These are phyloP conservation scores for Colletotrichum navitas DNA, from an alignment of 2,329 filamentous ascomycete species.

Conservation along the genomic window DNA sequence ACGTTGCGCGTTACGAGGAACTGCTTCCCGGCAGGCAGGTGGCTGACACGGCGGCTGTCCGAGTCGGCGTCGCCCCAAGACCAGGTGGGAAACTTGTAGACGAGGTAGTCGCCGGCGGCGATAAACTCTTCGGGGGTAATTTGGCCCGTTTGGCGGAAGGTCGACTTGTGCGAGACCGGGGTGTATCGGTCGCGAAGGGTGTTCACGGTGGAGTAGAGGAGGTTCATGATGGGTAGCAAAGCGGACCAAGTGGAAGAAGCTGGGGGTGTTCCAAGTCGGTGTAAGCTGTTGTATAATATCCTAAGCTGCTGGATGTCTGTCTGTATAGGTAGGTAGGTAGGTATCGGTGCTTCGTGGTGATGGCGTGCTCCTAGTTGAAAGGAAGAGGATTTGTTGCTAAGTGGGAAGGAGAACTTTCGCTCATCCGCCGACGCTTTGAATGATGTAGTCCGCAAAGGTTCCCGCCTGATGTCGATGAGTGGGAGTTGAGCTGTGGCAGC, in stretches of 20 bases:
- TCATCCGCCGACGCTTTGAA: slow-evolving; percentile 21
- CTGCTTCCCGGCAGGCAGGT: slow-evolving; percentile 92
- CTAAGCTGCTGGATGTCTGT: neutral
- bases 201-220: slow-evolving; percentile 92
- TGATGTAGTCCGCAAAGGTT: slow-evolving; percentile 35
- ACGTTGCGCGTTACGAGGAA: slow-evolving; percentile 95
- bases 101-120: slow-evolving; percentile 94
- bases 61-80: slow-evolving; percentile 92
- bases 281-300: slow-evolving; percentile 9
- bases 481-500: slow-evolving; percentile 41
- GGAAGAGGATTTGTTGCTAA: slow-evolving; percentile 5
- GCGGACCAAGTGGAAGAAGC: neutral
- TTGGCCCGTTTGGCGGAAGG: slow-evolving; percentile 92
- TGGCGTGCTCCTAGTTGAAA: neutral
- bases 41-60: slow-evolving; percentile 80
- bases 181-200: slow-evolving; percentile 92
- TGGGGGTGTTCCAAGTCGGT: neutral
- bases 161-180: slow-evolving; percentile 89
- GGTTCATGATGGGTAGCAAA: slow-evolving; percentile 74
- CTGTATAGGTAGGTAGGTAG: neutral
- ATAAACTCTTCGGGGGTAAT: slow-evolving; percentile 98
- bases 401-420: slow-evolving; percentile 2
- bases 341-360: slow-evolving; percentile 8
- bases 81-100: slow-evolving; percentile 99
- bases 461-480: slow-evolving; percentile 41